Percentiles rank a stretch among this genome's conserved stretches.
phyloP scores from a whole-genome alignment of 352 stramenopile species.

The Phytophthora pinifolia region DNA sequence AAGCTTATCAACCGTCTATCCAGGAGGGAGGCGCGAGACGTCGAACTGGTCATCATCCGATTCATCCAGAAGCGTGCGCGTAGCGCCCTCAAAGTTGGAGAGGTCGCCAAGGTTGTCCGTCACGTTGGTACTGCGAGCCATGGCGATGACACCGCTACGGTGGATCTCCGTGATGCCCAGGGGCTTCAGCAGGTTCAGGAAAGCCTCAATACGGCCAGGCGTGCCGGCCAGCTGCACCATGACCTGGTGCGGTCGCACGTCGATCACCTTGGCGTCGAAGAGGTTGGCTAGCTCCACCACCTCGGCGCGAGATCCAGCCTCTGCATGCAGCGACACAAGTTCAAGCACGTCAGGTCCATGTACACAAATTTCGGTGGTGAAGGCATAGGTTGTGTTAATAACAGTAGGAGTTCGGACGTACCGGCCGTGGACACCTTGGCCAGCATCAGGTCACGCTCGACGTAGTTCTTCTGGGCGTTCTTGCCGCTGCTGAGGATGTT shows the following conservation, averaged over 20 bases:
- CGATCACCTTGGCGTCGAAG: constrained; percentile 87
- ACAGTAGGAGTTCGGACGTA: constrained; percentile 31
- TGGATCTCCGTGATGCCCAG: constrained; percentile 85
- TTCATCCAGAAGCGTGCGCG: constrained; percentile 69
- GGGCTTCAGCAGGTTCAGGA: constrained; percentile 82
- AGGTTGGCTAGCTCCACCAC: constrained; percentile 81
- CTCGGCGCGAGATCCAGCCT: constrained; percentile 63
- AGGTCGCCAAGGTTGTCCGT: constrained; percentile 64
- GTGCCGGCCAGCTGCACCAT: constrained; percentile 85
- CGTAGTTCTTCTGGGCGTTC: constrained; percentile 73
- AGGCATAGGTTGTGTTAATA: too few relatives aligned
- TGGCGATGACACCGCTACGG: constrained; percentile 83
- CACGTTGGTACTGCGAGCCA: constrained; percentile 72
- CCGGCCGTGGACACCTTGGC: constrained; percentile 80
- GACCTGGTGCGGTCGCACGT: constrained; percentile 79
- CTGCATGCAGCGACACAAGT: constrained; percentile 28
- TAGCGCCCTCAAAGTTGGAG: constrained; percentile 69
- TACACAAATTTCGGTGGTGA: constrained; percentile 11
- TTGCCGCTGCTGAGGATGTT: constrained; percentile 80
- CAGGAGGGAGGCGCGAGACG: constrained; percentile 63
- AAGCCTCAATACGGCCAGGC: constrained; percentile 75
- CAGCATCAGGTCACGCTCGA: constrained; percentile 88
- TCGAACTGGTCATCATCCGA: constrained; percentile 65
- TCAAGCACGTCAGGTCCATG: constrained; percentile 10
- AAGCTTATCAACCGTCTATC: constrained; percentile 39